phyloP scores from a whole-genome alignment of 2,329 filamentous ascomycete species.

The Aspergillus awamori region DNA sequence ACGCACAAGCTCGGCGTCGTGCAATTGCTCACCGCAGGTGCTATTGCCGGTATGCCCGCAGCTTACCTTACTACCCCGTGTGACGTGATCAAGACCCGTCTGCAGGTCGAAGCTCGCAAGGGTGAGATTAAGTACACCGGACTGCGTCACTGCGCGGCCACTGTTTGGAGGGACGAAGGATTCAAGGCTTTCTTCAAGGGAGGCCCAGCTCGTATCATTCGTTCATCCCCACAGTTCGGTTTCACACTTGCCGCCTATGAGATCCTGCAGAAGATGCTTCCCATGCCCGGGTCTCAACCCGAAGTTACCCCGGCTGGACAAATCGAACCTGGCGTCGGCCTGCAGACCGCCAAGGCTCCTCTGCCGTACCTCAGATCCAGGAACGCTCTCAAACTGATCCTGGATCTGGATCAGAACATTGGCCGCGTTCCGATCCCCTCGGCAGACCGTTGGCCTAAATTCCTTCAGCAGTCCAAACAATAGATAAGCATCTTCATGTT shows the following conservation, averaged over 20 bases:
- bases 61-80: slow-evolving; percentile 95
- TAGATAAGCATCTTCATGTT: slow-evolving; percentile 26
- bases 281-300: slow-evolving; percentile 68
- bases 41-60: slow-evolving; percentile 89
- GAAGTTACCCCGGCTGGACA: slow-evolving; percentile 62
- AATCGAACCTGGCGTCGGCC: slow-evolving; percentile 64
- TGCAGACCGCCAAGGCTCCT: slow-evolving; percentile 65
- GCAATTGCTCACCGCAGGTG: slow-evolving; percentile 90
- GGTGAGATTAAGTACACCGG: slow-evolving; percentile 87
- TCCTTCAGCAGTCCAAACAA: slow-evolving; percentile 36
- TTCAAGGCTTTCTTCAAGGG: slow-evolving; percentile 99
- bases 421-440: slow-evolving; percentile 68
- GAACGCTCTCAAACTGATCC: slow-evolving; percentile 92
- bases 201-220: slow-evolving; percentile 89
- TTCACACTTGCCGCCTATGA: slow-evolving; percentile 97
- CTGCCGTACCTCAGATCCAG: slow-evolving; percentile 72
- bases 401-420: slow-evolving; percentile 93
- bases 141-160: slow-evolving; percentile 80
- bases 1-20: slow-evolving; percentile 87
- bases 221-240: slow-evolving; percentile 95
- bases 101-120: slow-evolving; percentile 96
- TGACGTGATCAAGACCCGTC: slow-evolving; percentile 98
- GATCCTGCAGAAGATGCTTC: slow-evolving; percentile 78
- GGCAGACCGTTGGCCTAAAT: slow-evolving; percentile 43
- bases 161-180: slow-evolving; percentile 86